phyloP scores from a whole-genome alignment of 2,329 filamentous ascomycete species.

The Monosporascus sp. region DNA sequence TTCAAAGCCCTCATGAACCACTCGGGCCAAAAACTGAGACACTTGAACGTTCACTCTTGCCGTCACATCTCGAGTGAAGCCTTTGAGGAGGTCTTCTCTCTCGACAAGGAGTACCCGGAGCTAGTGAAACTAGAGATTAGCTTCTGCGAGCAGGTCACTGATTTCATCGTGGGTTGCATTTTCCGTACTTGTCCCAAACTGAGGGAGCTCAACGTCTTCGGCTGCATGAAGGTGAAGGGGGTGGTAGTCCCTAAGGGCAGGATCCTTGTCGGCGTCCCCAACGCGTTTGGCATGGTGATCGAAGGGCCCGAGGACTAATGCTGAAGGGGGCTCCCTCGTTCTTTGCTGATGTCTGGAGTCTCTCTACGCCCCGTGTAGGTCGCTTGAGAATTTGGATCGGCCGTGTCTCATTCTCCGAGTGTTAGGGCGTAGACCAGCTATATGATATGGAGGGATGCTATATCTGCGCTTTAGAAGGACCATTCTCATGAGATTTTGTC shows the following conservation, averaged over 20 bases:
- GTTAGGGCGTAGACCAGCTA: no score
- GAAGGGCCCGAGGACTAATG: slow-evolving; percentile 28
- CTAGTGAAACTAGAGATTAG: slow-evolving; percentile 70
- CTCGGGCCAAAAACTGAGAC: slow-evolving; percentile 60
- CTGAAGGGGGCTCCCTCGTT: not conserved
- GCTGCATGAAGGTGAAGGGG: slow-evolving; percentile 52
- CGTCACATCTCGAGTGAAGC: slow-evolving; percentile 70
- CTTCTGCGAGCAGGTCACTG: slow-evolving; percentile 65
- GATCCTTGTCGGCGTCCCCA: slow-evolving; percentile 37
- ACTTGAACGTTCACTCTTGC: slow-evolving; percentile 76
- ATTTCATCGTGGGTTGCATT: slow-evolving; percentile 57
- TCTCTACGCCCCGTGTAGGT: not conserved
- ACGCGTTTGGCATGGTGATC: slow-evolving; percentile 36
- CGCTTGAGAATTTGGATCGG: not conserved
- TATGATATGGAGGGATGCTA: no score
- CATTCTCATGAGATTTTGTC: no score
- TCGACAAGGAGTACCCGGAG: slow-evolving; percentile 56
- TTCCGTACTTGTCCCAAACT: slow-evolving; percentile 60
- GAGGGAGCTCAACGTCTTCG: slow-evolving; percentile 56
- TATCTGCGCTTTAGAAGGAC: no score
- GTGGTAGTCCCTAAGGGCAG: slow-evolving; percentile 35
- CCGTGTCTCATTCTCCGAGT: no score
- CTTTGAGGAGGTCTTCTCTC: slow-evolving; percentile 68
- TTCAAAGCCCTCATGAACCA: slow-evolving; percentile 82
- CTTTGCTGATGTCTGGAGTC: not conserved